These are phyloP conservation scores for Podaxis mareebaensis DNA, from an alignment of 768 basidiomycete genomes.

Conservation along the genomic window DNA sequence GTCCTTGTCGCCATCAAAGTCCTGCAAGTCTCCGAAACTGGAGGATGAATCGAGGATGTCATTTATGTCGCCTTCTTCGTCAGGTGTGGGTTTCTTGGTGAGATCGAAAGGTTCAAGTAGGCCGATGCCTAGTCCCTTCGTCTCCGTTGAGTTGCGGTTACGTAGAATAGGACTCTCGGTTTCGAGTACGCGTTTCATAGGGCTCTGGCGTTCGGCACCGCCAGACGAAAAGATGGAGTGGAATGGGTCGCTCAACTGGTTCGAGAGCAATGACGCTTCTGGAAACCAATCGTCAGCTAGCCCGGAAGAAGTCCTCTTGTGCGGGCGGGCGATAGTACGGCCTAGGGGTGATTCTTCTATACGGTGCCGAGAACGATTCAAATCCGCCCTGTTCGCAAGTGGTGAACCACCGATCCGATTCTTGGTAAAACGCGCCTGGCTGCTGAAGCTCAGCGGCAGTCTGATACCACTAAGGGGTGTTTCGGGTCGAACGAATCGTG, in stretches of 20 bases:
- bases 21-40: constrained; percentile 30
- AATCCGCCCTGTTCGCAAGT: constrained; percentile 8
- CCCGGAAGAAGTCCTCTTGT: constrained; percentile 34
- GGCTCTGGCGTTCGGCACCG: constrained; percentile 25
- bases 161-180: constrained; percentile 59
- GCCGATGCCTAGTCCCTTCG: constrained; percentile 49
- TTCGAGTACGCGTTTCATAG: constrained; percentile 33
- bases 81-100: constrained; percentile 32
- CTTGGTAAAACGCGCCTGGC: constrained; percentile 34
- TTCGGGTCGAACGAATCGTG: constrained; percentile 19
- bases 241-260: constrained; percentile 51
- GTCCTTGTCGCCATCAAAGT: constrained; percentile 18
- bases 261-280: constrained; percentile 32
- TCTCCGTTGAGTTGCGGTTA: constrained; percentile 33
- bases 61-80: constrained; percentile 34
- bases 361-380: constrained; percentile 23
- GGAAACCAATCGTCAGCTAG: constrained; percentile 45
- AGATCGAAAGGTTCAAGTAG: constrained; percentile 58
- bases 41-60: constrained; percentile 30
- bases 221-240: constrained; percentile 36
- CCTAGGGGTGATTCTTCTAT: constrained; percentile 50
- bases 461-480: constrained; percentile 15
- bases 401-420: constrained; percentile 26
- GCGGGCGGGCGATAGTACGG: constrained; percentile 28
- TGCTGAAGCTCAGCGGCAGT: constrained; percentile 42